Evolutionary conservation across 495 filamentous ascomycete species (phyloP), one percentile per base, ranked within the genome.

Genomic region (Xylaria scruposa): DNA sequence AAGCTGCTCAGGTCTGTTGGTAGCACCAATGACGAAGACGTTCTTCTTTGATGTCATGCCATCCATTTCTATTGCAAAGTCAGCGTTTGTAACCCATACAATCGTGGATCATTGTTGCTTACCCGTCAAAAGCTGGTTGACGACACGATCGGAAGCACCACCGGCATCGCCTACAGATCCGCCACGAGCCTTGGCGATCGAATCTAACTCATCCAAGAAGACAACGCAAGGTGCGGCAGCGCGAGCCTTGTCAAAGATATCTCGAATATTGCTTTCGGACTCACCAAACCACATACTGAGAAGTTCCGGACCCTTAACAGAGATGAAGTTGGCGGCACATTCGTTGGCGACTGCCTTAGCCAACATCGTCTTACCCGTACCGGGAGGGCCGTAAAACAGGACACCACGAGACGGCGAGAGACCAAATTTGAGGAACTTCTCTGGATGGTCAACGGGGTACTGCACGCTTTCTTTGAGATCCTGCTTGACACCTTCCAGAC

Each of bases 41-140:
- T 99, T 99, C 92, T 99, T 99, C 93, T 99, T 99, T 9, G 95
- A 97, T 60, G 97, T 98, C 94, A 97, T 97, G 77, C 94, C 94
- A 76, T 97, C 94, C 94, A 97, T 97, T 90, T 97, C 94, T 95
- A 78, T 47, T 75, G 51, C 3, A 9, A 26, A 42, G 77, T 91
- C 85, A 91, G 89, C 15, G 24, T 8, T 7, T 46, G 13, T 19
- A 12, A 12, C 19, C 0, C 21, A 6, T 40, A 0, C 3, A 9
- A 17, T 36, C 24, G n/a, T 8, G 19, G 10, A 3, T 46, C 19
- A 12, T 19, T 4, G 31, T n/a, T 38, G 24, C 91, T 88, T 90
- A 95, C 93, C 94, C 68, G 96, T 99, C 81, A 99, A 85, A 82
- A 99, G 93, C 88, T 98, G 97, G 86, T 99, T 99, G 82, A 99